Percentiles rank a stretch among this genome's conserved stretches.
Conservation (phyloP, 768 basidiomycete species). For the Lyophyllum shimeji region DNA sequence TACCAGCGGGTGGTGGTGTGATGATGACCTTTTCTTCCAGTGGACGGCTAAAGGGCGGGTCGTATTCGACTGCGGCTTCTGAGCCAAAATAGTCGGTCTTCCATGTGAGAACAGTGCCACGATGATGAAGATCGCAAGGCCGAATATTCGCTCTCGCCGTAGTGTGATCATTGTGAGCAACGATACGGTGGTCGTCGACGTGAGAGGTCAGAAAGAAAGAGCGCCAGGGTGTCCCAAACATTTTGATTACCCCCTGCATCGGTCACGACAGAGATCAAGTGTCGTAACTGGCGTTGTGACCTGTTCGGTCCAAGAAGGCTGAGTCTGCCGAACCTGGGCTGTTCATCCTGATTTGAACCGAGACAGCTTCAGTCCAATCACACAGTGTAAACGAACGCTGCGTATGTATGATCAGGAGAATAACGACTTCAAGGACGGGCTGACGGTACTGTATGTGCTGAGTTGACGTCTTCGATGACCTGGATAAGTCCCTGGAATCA, state of each 20-base stretch:
- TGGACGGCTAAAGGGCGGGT: slow-evolving; percentile 3
- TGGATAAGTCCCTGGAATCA: background rate
- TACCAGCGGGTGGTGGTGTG: background rate
- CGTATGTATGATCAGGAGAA: no score
- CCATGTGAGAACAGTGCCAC: slow-evolving; percentile 1
- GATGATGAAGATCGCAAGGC: slow-evolving; percentile 2
- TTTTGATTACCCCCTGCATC: background rate
- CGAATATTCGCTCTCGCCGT: slow-evolving; percentile 8
- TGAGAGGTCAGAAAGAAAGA: background rate
- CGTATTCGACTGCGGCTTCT: background rate
- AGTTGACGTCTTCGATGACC: no score
- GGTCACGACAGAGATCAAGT: background rate
- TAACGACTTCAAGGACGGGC: no score
- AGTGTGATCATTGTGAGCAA: slow-evolving; percentile 7
- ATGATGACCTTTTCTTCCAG: background rate
- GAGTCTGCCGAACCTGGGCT: background rate
- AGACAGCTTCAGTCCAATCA: no score
- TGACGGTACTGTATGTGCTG: no score
- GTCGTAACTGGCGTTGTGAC: background rate
- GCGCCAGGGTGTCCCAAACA: background rate
- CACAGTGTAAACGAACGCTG: background rate
- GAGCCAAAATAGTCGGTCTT: slow-evolving; percentile 7
- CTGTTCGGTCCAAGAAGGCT: background rate
- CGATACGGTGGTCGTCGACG: background rate
- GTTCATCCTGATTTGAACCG: background rate